phyloP scores from a whole-genome alignment of 768 basidiomycete genomes.

The Saitozyma sp. region DNA sequence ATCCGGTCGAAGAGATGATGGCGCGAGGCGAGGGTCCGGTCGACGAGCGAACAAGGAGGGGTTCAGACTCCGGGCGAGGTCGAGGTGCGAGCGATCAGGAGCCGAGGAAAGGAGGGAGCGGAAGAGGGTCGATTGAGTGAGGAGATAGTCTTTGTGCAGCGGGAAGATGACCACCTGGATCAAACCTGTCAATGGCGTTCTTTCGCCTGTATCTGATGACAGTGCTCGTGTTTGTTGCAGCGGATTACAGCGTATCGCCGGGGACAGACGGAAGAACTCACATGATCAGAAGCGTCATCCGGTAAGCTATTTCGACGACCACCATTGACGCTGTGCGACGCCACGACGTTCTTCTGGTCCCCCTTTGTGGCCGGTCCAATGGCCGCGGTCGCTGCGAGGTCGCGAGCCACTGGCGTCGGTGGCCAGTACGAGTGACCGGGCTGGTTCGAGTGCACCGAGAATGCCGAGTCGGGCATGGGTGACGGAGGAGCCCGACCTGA shows the following conservation, averaged over 20 bases:
- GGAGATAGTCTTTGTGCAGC: slow-evolving; percentile 76
- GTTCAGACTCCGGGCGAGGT: slow-evolving; percentile 1
- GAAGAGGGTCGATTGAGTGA: slow-evolving; percentile 65
- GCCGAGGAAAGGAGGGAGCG: slow-evolving; percentile 65
- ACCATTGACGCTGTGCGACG: slow-evolving; percentile 6
- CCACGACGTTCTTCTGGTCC: slow-evolving; percentile 8
- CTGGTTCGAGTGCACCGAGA: slow-evolving; percentile 20
- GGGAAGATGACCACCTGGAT: slow-evolving; percentile 38
- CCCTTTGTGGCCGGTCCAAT: neutral
- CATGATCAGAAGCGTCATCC: slow-evolving; percentile 4
- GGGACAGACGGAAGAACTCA: neutral
- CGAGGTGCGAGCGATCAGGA: slow-evolving; percentile 56
- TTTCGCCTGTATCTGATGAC: neutral
- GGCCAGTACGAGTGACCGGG: slow-evolving; percentile 22
- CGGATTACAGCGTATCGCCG: neutral
- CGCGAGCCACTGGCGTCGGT: slow-evolving; percentile 12
- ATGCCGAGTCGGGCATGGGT: slow-evolving; percentile 1
- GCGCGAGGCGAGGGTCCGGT: slow-evolving; percentile 1
- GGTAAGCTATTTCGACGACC: slow-evolving; percentile 21
- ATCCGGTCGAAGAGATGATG: neutral
- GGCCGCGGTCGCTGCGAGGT: slow-evolving; percentile 1
- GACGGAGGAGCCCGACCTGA: neutral
- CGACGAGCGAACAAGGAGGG: neutral
- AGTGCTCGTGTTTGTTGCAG: neutral
- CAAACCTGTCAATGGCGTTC: neutral